phyloP scores from a whole-genome alignment of 176 grass and related monocot species.

The Musa itinerans region DNA sequence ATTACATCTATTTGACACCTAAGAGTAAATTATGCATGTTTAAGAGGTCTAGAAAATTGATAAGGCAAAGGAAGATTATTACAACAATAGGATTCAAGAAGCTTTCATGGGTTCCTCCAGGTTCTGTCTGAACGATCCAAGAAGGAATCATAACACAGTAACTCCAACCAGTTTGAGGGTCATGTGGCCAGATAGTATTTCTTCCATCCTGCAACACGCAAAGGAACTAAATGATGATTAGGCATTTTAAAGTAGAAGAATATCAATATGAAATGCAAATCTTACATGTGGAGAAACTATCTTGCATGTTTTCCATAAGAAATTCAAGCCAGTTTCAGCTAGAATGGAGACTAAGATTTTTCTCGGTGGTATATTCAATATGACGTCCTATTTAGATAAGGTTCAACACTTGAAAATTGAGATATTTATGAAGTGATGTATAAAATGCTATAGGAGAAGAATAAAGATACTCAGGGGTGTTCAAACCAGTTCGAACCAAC shows the following conservation, averaged over 20 bases:
- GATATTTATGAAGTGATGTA: too few species aligned
- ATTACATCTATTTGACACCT: conserved; percentile 6
- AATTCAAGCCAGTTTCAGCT: too few species aligned
- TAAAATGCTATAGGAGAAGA: neutral
- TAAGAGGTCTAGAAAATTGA: conserved; percentile 9
- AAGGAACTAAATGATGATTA: neutral
- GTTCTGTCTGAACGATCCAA: conserved; percentile 75
- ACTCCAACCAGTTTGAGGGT: conserved; percentile 91
- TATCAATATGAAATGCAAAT: too few species aligned
- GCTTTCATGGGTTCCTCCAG: conserved; percentile 53
- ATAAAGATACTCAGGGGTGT: neutral
- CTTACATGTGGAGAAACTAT: too few species aligned
- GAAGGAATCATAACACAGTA: conserved; percentile 94
- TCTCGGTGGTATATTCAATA: neutral
- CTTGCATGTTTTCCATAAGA: too few species aligned
- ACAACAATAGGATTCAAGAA: conserved; percentile 94
- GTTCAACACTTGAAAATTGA: too few species aligned
- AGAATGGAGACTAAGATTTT: too few species aligned
- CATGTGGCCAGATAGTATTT: conserved; percentile 93
- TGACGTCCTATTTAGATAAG: neutral
- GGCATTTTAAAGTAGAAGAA: conserved; percentile 1
- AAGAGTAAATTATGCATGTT: neutral
- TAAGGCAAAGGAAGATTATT: conserved; percentile 36
- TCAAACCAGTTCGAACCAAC: too few species aligned
- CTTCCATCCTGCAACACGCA: conserved; percentile 60